phyloP scores from a whole-genome alignment of 257 asterid genomes.

The Primulina eburnea region DNA sequence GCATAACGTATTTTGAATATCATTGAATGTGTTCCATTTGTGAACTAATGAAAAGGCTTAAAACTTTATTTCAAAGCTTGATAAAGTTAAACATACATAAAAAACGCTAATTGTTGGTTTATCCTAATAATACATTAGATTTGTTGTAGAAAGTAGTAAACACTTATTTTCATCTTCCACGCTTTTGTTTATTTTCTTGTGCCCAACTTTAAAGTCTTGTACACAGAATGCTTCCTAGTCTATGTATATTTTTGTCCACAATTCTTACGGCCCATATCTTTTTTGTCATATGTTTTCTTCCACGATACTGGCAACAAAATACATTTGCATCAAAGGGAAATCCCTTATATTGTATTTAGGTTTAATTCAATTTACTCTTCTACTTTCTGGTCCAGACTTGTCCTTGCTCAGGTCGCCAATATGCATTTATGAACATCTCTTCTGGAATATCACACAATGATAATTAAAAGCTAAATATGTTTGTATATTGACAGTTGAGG shows the following conservation, averaged over 20 bases:
- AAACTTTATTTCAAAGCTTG: neutral
- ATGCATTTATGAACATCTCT: neutral
- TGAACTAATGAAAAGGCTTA: neutral
- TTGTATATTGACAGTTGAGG: neutral
- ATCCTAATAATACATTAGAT: neutral
- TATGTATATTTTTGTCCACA: neutral
- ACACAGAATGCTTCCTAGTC: neutral
- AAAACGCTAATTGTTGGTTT: constrained; percentile 1
- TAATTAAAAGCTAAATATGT: neutral
- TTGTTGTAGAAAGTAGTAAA: constrained; percentile 5
- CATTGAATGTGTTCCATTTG: constrained; percentile 5
- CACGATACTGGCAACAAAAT: constrained; percentile 4
- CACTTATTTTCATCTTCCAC: constrained; percentile 2
- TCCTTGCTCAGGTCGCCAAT: constrained; percentile 1
- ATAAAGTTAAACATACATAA: neutral
- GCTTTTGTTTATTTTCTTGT: constrained; percentile 9
- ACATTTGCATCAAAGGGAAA: constrained; percentile 8
- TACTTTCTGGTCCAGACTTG: neutral
- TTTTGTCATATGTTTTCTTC: neutral
- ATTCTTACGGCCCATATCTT: constrained; percentile 5
- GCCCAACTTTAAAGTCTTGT: constrained; percentile 2
- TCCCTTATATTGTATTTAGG: neutral
- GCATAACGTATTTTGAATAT: neutral
- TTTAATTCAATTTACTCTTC: neutral
- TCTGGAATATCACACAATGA: neutral